These are phyloP conservation scores for Digitaria exilis DNA, from an alignment of 202 grass and related monocot genomes.

Conservation along the genomic window DNA sequence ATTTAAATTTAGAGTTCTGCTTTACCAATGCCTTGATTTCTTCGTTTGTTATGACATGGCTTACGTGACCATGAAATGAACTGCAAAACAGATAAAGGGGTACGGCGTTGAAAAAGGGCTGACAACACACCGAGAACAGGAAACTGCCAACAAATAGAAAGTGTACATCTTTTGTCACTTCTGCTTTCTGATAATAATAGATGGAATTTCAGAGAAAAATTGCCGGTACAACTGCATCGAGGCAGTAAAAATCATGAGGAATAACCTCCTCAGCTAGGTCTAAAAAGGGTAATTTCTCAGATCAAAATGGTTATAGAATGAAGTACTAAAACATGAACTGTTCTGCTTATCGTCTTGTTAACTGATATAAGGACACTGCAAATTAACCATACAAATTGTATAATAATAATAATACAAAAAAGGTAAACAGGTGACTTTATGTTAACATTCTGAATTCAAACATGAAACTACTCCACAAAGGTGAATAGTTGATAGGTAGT, in stretches of 20 bases:
- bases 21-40: conserved; percentile 64
- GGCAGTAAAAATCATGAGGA: not conserved
- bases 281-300: not conserved
- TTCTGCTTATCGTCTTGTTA: not conserved
- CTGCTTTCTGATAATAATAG: not conserved
- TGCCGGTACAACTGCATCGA: not conserved
- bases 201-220: not conserved
- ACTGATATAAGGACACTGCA: not conserved
- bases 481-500: not conserved
- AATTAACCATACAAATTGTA: not conserved
- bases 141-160: not conserved
- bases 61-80: conserved; percentile 76
- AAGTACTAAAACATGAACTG: not conserved
- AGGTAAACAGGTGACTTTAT: not conserved
- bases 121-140: not conserved
- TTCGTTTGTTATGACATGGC: conserved; percentile 50
- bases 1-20: conserved; percentile 73
- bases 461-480: not conserved
- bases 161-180: conserved; percentile 5
- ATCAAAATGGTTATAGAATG: conserved; percentile 1
- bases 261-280: not conserved
- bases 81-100: conserved; percentile 42
- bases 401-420: not conserved
- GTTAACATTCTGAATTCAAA: conserved; percentile 17
- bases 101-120: not conserved